phyloP scores from a whole-genome alignment of 331 rosid genomes.

The Rosa hybrid region DNA sequence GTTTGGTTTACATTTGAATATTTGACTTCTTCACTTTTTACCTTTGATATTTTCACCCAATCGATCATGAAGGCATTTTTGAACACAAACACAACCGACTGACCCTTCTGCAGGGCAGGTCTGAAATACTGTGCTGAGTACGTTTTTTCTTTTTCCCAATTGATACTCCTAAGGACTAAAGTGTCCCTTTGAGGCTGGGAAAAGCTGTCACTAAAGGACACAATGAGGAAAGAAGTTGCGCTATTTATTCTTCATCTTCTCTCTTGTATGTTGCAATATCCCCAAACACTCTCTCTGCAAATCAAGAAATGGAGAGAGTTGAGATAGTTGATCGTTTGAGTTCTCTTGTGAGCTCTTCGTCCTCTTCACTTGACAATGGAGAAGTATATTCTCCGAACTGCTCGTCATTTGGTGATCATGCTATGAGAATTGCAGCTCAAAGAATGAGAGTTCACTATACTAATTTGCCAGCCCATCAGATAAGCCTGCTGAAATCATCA shows the following conservation, averaged over 20 bases:
- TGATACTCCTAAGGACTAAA: conserved; percentile 57
- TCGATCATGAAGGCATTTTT: conserved; percentile 51
- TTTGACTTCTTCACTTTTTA: conserved; percentile 30
- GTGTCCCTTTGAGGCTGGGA: conserved; percentile 42
- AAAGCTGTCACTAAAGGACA: conserved; percentile 75
- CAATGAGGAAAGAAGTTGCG: conserved; percentile 15
- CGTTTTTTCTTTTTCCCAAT: conserved; percentile 63
- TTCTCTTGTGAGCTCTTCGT: conserved; percentile 20
- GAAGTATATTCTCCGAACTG: conserved; percentile 9
- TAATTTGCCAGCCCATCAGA: conserved; percentile 23
- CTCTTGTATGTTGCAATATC: background rate
- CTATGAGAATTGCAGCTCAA: background rate
- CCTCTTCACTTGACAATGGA: conserved; percentile 31
- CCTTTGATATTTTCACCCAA: conserved; percentile 61
- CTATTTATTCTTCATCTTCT: conserved; percentile 3
- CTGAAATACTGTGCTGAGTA: conserved; percentile 56
- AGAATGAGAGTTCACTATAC: background rate
- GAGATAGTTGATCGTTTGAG: conserved; percentile 7
- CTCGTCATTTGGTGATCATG: background rate
- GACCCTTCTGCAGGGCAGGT: background rate
- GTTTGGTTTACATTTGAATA: conserved; percentile 19
- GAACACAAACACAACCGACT: conserved; percentile 31
- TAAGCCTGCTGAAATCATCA: conserved; percentile 34
- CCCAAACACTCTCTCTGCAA: conserved; percentile 22
- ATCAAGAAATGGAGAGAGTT: conserved; percentile 31